phyloP scores from a whole-genome alignment of 768 basidiomycete species.

The Ramaria sp. region DNA sequence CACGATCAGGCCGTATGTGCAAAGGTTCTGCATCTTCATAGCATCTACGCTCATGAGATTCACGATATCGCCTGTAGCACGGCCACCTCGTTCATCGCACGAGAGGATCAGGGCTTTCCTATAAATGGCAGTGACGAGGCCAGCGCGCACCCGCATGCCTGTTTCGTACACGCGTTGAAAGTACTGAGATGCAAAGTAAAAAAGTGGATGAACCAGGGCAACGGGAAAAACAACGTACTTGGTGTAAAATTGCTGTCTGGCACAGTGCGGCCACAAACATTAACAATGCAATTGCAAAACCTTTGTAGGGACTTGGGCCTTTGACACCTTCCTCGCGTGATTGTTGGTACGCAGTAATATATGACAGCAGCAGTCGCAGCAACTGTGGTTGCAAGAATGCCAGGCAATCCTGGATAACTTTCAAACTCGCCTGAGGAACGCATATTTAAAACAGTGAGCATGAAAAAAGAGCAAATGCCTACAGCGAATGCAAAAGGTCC shows the following conservation, averaged over 20 bases:
- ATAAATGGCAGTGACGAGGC: conserved; percentile 79
- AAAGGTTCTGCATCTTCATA: conserved; percentile 67
- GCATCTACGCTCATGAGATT: conserved; percentile 90
- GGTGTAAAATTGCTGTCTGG: conserved; percentile 74
- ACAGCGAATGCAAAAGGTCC: conserved; percentile 55
- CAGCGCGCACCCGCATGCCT: conserved; percentile 90
- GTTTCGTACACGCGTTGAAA: conserved; percentile 78
- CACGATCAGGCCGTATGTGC: conserved; percentile 73
- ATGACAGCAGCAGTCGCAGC: conserved; percentile 66
- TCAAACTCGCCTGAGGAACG: conserved; percentile 31
- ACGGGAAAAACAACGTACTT: conserved; percentile 33
- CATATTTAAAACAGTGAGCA: background rate
- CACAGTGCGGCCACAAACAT: conserved; percentile 78
- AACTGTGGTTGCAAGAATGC: conserved; percentile 84
- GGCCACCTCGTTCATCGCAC: conserved; percentile 65
- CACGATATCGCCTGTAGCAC: conserved; percentile 86
- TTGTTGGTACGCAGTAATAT: conserved; percentile 69
- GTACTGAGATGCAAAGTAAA: conserved; percentile 39
- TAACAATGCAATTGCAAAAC: conserved; percentile 60
- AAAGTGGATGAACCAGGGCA: background rate
- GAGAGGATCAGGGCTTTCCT: conserved; percentile 78
- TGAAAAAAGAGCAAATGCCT: background rate
- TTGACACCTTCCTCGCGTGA: conserved; percentile 26
- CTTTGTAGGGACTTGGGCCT: conserved; percentile 39
- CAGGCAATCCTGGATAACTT: conserved; percentile 69